Evolutionary conservation across 2,329 filamentous ascomycete genomes (phyloP), one percentile per base, ranked within the genome.

Genomic region (Paecilomyces sp.): DNA sequence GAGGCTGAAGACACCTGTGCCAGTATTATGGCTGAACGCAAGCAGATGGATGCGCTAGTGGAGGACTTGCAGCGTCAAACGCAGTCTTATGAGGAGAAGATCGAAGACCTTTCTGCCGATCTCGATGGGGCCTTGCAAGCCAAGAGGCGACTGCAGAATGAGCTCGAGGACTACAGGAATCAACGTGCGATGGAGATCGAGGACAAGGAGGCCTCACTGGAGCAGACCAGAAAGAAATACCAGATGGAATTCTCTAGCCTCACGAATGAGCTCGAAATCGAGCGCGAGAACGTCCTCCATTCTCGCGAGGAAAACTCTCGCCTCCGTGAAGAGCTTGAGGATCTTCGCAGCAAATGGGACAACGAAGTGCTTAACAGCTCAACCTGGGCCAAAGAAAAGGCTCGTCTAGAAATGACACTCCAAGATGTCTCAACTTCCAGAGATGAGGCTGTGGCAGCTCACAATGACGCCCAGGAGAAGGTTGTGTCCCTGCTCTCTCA

Each of bases 331-430:
- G 94, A 99, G 75, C 86, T 97, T 25, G 94, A 99, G 68, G 92
- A 96, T 68, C 83, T 97, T 60, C 87, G 94, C 65, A 92, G 88
- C 66, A 97, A 97, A 78, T 97, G 94, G 93, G 94, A 99, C 69
- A 91, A 97, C 68, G 93, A 99, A 76, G 91, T 97, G 11, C 85
- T 97, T 67, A 97, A 97, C 77, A 96, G 91, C 75, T 96, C 92
- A 15, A 96, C 93, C 0, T 97, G 94, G 92, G 92, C 92, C 12
- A 99, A 99, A 79, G 93, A 99, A 78, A 97, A 97, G 80, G 85
- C 91, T 15, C 88, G 93, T 15, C 83, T 99, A 50, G 93, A 97
- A 73, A 86, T 92, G 61, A 95, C 92, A 4, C 81, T 99, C 58
- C 87, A 93, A 56, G 92, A 97, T 72, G 85, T 97, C 33, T 89